Evolutionary conservation across 176 grass and related monocot species (phyloP).

Genomic region (Thinopyrum elongatum): DNA sequence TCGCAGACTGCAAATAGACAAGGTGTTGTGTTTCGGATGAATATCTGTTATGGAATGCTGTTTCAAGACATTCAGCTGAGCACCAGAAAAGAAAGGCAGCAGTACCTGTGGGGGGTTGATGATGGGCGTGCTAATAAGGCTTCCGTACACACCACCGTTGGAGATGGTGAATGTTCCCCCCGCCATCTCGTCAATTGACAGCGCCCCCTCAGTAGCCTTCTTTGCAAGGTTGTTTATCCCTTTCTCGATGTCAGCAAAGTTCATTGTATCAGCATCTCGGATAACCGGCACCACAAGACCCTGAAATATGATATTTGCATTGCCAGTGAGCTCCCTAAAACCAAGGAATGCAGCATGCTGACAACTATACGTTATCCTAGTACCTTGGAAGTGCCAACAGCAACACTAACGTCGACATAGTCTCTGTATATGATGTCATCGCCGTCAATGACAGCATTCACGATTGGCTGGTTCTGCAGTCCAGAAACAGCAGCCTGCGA

Average conservation of each 20-base stretch:
- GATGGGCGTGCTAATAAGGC: slow-evolving; percentile 83
- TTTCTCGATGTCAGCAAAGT: slow-evolving; percentile 88
- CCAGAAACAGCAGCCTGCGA: slow-evolving; percentile 81
- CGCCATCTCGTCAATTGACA: slow-evolving; percentile 93
- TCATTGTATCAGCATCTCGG: slow-evolving; percentile 70
- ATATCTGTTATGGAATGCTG: background rate
- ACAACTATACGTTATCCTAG: background rate
- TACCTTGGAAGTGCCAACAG: slow-evolving; percentile 95
- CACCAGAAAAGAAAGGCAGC: background rate
- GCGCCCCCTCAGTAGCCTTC: slow-evolving; percentile 73
- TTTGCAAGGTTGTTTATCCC: slow-evolving; percentile 73
- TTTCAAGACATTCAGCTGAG: background rate
- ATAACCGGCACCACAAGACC: slow-evolving; percentile 84
- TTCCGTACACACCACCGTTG: slow-evolving; percentile 86
- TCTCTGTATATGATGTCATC: slow-evolving; percentile 98
- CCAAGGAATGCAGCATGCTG: background rate
- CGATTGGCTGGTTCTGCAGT: slow-evolving; percentile 89
- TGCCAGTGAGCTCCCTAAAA: background rate
- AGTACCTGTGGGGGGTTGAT: slow-evolving; percentile 85
- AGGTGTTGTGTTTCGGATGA: background rate
- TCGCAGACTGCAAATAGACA: slow-evolving; percentile 57
- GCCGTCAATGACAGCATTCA: slow-evolving; percentile 93
- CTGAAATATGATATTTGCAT: slow-evolving; percentile 28
- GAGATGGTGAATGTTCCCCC: slow-evolving; percentile 91
- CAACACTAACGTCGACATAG: slow-evolving; percentile 88